Conservation (phyloP, 371 early-diverging fungal species). For the Mortierella sp. region DNA sequence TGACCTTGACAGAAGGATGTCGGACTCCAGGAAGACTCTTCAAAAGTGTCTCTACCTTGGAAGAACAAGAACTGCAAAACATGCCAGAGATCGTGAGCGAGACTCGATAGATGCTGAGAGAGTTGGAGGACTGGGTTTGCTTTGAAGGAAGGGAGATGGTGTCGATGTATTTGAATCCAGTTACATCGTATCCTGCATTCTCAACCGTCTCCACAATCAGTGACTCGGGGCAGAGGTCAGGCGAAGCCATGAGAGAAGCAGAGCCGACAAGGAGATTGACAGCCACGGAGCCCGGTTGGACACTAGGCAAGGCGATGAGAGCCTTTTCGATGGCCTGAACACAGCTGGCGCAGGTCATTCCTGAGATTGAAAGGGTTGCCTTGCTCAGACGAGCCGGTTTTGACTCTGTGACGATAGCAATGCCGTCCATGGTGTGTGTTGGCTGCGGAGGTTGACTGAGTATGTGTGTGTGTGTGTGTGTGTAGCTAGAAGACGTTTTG, state of each 20-base stretch:
- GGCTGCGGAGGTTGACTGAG: too few species aligned
- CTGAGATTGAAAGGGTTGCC: conserved; percentile 70
- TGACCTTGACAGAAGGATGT: conserved; percentile 53
- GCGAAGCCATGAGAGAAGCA: conserved; percentile 57
- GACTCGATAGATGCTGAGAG: conserved; percentile 6
- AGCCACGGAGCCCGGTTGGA: conserved; percentile 60
- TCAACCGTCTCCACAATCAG: conserved; percentile 60
- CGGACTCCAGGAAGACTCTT: conserved; percentile 52
- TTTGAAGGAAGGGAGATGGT: not conserved
- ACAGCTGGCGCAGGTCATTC: conserved; percentile 92
- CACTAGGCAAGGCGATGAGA: conserved; percentile 62
- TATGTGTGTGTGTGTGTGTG: too few species aligned
- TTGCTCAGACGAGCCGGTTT: conserved; percentile 53
- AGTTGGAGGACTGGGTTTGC: not conserved
- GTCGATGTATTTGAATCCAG: conserved; percentile 26
- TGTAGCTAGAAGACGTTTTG: too few species aligned
- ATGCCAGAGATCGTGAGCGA: conserved; percentile 68
- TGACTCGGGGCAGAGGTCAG: conserved; percentile 52
- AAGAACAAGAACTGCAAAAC: conserved; percentile 74
- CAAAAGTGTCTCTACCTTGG: conserved; percentile 62
- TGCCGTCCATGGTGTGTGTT: too few species aligned
- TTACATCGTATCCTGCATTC: conserved; percentile 71
- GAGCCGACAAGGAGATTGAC: conserved; percentile 83
- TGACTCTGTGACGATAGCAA: conserved; percentile 27
- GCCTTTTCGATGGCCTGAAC: conserved; percentile 75